Evolutionary conservation across 2,329 filamentous ascomycete species (phyloP), one percentile per base, ranked within the genome.

Genomic region (Aotearoamyces nothofagi): DNA sequence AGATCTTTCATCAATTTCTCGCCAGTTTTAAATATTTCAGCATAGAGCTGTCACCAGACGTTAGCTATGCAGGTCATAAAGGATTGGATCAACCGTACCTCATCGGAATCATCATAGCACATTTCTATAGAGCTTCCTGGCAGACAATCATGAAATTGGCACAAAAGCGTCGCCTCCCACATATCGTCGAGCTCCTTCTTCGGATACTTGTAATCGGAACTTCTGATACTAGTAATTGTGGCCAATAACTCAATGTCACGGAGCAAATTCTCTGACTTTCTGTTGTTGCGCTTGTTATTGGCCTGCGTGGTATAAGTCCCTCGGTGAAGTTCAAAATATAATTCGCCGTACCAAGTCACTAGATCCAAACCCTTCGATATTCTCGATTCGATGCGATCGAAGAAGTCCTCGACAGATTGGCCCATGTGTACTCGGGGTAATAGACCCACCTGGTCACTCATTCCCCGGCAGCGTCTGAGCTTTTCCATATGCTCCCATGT

Each of bases 251-350:
- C 90, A 31, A 96, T 64, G 38, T 93, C 82, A 26, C 84, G 78
- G 30, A 98, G 64, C 56, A 93, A 54, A 30, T 79, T 72, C 54
- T 98, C 90, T 0, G 82, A 67, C 48, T 76, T 78, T 31, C 90
- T 71, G 51, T 96, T 98, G 60, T 92, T 87, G 42, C 73, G 72
- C 60, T 98, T 98, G 61, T 93, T 98, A 57, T 94, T 93, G 34
- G 86, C 79, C 52, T 96, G 87, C 0, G 87, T 94, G 3, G 90
- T 98, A 56, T 96, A 96, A 9, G 87, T 96, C 30, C 90, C 90
- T 35, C 90, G 79, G 51, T 98, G 90, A 27, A 98, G 68, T 55
- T 98, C 90, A 52, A 98, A 93, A 57, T 98, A 98, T 6, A 98
- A 66, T 57, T 98, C 90, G 23, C 90, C 90, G 50, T 93, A 93